Conservation (phyloP, 73 alveolate genomes). For the Paramecium primaurelia region DNA sequence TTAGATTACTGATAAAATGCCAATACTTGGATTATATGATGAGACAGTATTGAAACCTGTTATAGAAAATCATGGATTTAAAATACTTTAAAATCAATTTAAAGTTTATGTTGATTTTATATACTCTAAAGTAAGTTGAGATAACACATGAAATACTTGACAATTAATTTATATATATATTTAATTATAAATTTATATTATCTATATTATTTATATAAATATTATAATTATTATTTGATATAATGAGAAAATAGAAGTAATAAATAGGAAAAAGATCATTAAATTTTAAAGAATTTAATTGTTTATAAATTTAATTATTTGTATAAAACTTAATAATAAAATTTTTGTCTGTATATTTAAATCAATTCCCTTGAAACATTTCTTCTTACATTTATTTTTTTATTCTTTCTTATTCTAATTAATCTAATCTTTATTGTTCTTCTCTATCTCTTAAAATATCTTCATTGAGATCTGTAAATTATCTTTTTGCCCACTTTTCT, state of each 20-base stretch:
- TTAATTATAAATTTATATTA: no score
- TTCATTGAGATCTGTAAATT: constrained; percentile 31
- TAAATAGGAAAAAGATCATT: no score
- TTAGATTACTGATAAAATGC: neutral
- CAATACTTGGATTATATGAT: neutral
- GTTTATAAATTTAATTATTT: neutral
- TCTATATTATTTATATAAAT: no score
- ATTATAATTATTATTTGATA: no score
- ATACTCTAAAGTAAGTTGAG: neutral
- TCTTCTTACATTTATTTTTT: constrained; percentile 23
- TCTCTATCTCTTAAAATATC: constrained; percentile 34
- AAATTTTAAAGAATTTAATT: no score
- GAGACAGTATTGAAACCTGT: neutral
- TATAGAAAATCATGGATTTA: neutral
- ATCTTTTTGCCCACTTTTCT: constrained; percentile 41
- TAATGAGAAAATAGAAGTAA: no score
- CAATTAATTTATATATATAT: no score
- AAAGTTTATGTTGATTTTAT: neutral
- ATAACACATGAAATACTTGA: neutral
- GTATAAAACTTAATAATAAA: neutral
- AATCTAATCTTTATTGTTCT: constrained; percentile 11
- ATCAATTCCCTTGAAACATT: neutral
- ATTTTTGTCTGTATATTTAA: neutral
- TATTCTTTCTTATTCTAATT: neutral
- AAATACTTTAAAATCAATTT: neutral